Conservation (phyloP, 2,329 filamentous ascomycete genomes). For the Botrytis galanthina region DNA sequence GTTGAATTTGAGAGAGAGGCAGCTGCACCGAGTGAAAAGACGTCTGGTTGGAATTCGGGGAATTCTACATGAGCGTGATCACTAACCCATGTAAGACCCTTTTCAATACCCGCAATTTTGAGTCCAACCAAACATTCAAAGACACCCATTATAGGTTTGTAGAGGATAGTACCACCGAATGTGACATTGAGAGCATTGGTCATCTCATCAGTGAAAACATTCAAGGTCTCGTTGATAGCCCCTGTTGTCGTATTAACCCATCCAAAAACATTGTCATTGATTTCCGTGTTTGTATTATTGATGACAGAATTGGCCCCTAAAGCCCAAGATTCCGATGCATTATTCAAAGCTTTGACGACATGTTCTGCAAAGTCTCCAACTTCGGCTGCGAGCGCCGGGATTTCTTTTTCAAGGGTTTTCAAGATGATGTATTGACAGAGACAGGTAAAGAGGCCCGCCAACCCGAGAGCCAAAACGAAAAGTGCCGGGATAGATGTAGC, state of each 20-base stretch:
- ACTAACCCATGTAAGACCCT: constrained; percentile 89
- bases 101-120: constrained; percentile 81
- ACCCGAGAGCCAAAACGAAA: constrained; percentile 64
- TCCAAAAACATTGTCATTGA: constrained; percentile 82
- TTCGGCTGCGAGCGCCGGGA: constrained; percentile 62
- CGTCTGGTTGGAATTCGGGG: constrained; percentile 73
- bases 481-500: constrained; percentile 64
- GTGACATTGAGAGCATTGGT: constrained; percentile 68
- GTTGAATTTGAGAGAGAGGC: constrained; percentile 57
- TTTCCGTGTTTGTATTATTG: constrained; percentile 58
- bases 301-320: constrained; percentile 61
- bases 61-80: constrained; percentile 82
- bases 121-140: constrained; percentile 84
- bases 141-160: constrained; percentile 74
- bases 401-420: constrained; percentile 59
- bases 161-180: constrained; percentile 79
- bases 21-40: constrained; percentile 77
- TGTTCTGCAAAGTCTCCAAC: constrained; percentile 64
- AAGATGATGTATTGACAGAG: constrained; percentile 67
- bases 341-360: constrained; percentile 60
- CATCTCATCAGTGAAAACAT: constrained; percentile 76
- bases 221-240: constrained; percentile 83
- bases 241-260: constrained; percentile 83
- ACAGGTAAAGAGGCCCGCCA: constrained; percentile 65
- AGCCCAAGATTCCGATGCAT: constrained; percentile 64